Percentiles rank a stretch among this genome's conserved stretches.
These are phyloP conservation scores for Leersia perrieri DNA, from an alignment of 176 grass and related monocot genomes.

Conservation along the genomic window DNA sequence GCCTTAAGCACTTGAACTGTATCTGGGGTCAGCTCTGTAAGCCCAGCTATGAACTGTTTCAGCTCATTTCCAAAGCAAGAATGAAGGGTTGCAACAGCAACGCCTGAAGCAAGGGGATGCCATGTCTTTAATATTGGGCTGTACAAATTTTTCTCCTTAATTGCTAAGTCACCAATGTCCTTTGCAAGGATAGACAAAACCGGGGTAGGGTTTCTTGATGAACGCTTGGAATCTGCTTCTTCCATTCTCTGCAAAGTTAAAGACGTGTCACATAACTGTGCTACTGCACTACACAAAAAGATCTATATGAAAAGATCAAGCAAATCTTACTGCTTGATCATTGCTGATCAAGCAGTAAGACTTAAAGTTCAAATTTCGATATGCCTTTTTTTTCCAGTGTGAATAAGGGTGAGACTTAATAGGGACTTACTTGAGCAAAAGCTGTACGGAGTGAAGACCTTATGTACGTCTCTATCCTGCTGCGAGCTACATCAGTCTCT, in stretches of 20 bases:
- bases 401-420: slow-evolving; percentile 12
- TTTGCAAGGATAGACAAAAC: slow-evolving; percentile 90
- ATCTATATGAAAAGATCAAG: neutral
- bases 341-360: neutral
- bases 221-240: slow-evolving; percentile 89
- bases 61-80: slow-evolving; percentile 96
- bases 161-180: slow-evolving; percentile 84
- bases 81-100: slow-evolving; percentile 96
- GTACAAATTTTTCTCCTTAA: slow-evolving; percentile 95
- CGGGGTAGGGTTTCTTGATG: slow-evolving; percentile 70
- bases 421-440: slow-evolving; percentile 87
- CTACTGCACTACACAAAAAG: neutral
- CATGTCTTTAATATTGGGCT: slow-evolving; percentile 89
- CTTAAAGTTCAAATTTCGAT: slow-evolving; percentile 19
- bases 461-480: slow-evolving; percentile 87
- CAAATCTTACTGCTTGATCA: no score
- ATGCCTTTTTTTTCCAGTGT: no score
- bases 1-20: slow-evolving; percentile 91
- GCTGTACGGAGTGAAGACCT: slow-evolving; percentile 87
- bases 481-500: slow-evolving; percentile 82
- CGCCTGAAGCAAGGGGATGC: slow-evolving; percentile 93
- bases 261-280: slow-evolving; percentile 27
- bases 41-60: slow-evolving; percentile 83
- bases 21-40: slow-evolving; percentile 82
- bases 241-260: slow-evolving; percentile 87